Evolutionary conservation across 164 flowering plant species (phyloP).

Genomic region (Malania oleifera): DNA sequence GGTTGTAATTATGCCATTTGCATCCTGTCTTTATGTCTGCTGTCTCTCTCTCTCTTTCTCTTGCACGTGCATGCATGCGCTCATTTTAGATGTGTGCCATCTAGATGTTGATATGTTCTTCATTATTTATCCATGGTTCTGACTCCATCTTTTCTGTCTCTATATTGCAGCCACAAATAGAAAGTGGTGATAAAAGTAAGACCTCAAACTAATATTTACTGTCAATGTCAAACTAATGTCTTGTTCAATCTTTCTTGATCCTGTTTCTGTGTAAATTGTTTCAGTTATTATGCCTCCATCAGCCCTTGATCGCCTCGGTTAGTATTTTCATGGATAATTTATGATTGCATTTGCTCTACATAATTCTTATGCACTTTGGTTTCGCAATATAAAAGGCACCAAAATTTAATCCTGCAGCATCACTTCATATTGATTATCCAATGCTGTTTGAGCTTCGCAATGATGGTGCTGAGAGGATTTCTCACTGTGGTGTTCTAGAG

Average conservation of each 20-base stretch:
- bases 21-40: no score
- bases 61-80: no score
- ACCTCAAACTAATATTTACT: slow-evolving; percentile 1
- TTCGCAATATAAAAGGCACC: no score
- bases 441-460: slow-evolving; percentile 93
- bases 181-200: slow-evolving; percentile 81
- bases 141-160: slow-evolving; percentile 5
- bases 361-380: no score
- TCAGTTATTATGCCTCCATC: slow-evolving; percentile 82
- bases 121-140: background rate
- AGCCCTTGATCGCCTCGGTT: slow-evolving; percentile 72
- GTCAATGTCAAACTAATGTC: background rate
- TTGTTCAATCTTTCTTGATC: background rate
- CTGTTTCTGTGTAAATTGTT: slow-evolving; percentile 13
- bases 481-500: slow-evolving; percentile 97
- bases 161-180: slow-evolving; percentile 59
- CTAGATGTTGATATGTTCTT: no score
- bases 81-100: no score
- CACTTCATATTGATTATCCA: slow-evolving; percentile 84
- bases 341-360: background rate
- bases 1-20: no score
- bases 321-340: slow-evolving; percentile 11
- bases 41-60: no score
- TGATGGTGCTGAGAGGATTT: slow-evolving; percentile 64
- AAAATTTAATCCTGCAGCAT: slow-evolving; percentile 33